phyloP scores from a whole-genome alignment of 1,139 yeast species.

The Zygosaccharomyces sapae region DNA sequence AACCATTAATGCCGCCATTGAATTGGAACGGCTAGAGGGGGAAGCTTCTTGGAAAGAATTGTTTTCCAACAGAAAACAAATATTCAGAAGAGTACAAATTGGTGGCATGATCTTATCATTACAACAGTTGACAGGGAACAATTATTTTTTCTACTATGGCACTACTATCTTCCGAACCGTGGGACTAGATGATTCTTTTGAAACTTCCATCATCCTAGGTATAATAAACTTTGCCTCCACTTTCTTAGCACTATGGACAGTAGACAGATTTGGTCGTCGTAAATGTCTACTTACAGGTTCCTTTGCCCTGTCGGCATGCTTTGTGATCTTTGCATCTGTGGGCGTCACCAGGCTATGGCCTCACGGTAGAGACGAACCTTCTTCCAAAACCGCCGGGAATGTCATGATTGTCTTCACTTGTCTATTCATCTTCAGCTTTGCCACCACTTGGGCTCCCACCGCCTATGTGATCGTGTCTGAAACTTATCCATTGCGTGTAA shows the following conservation, averaged over 20 bases:
- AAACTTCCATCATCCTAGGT: slow-evolving; percentile 74
- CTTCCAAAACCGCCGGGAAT: slow-evolving; percentile 56
- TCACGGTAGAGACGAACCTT: slow-evolving; percentile 51
- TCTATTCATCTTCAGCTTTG: slow-evolving; percentile 75
- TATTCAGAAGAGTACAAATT: slow-evolving; percentile 55
- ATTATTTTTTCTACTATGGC: slow-evolving; percentile 79
- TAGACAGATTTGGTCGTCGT: slow-evolving; percentile 72
- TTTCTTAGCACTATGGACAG: slow-evolving; percentile 59
- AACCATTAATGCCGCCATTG: slow-evolving; percentile 59
- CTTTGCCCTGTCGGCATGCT: slow-evolving; percentile 59
- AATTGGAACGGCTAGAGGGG: slow-evolving; percentile 60
- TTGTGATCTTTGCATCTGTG: slow-evolving; percentile 62
- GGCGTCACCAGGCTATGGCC: slow-evolving; percentile 65
- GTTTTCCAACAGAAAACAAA: slow-evolving; percentile 53
- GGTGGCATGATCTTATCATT: slow-evolving; percentile 65
- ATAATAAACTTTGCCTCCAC: slow-evolving; percentile 76
- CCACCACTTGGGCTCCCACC: slow-evolving; percentile 84
- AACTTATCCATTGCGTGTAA: slow-evolving; percentile 72
- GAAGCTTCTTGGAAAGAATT: slow-evolving; percentile 66
- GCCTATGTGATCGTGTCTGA: slow-evolving; percentile 72
- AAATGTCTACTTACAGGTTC: slow-evolving; percentile 60
- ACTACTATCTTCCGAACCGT: slow-evolving; percentile 73
- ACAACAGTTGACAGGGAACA: slow-evolving; percentile 78
- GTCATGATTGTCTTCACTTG: slow-evolving; percentile 79
- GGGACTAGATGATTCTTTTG: slow-evolving; percentile 68